Evolutionary conservation across 345 rosid species (phyloP), one percentile per base, ranked within the genome.

Genomic region (Clausena lansium): DNA sequence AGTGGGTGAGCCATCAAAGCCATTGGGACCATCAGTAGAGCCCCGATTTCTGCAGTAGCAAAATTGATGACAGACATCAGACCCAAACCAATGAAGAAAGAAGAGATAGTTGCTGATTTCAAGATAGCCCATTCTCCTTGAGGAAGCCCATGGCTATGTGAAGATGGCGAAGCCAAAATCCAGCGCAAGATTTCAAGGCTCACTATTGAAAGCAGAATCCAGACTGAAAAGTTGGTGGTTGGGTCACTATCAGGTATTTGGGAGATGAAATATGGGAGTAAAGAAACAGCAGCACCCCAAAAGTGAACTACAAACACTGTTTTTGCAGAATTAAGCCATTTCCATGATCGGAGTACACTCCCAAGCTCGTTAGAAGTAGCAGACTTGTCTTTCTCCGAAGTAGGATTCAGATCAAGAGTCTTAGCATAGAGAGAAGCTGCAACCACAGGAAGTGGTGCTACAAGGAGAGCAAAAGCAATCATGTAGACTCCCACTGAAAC

Each of bases 401-500:
- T 82, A 27, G 78, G 58, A 67, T 78, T 83, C 63, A 85, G 20
- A 52, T 81, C 72, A 82, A 76, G 86, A 50, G 89, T 88, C 68
- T 88, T 89, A 61, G 81, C 77, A 80, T 94, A 96, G 35, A 96
- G 94, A 73, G 97, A 88, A 71, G 98, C 98, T 63, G 97, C 97
- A 47, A 88, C 94, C 75, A 92, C 80, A 7, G 99, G 95, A 78
- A 96, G 97, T 55, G 99, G 92, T 55, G 97, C 95, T 25, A 96
- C 87, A 57, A 96, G 92, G 68, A 96, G 92, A 15, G 95, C 97
- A 80, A 96, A 94, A 32, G 97, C 91, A 73, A 96, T 89, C 98
- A 96, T 96, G 91, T 96, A 94, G 59, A 96, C 93, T 80, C 99
- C 97, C 33, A 94, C 95, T 3, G 98, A 96, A 62, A 96, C 92